phyloP scores from a whole-genome alignment of 768 basidiomycete genomes.

The Mycena galopus region DNA sequence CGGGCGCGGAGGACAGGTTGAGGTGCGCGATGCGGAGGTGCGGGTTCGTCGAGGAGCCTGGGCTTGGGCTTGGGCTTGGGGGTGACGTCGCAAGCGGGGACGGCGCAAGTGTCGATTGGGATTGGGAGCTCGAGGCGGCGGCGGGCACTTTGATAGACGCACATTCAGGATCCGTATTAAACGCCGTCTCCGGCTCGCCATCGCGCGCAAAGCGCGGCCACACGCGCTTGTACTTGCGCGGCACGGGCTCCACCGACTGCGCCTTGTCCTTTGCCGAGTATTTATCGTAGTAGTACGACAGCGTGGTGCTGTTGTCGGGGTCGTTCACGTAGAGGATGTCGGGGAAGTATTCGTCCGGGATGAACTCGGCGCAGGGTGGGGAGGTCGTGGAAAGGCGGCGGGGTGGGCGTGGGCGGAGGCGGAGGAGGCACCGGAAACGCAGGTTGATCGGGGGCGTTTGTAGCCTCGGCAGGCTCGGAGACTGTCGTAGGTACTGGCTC shows the following conservation, averaged over 20 bases:
- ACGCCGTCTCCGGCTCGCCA: constrained; percentile 12
- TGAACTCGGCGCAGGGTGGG: constrained; percentile 34
- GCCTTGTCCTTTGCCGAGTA: too few species aligned
- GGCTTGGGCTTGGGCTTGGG: background rate
- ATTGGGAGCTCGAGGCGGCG: background rate
- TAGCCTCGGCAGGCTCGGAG: background rate
- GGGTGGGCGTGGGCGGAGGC: background rate
- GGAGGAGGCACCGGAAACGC: background rate
- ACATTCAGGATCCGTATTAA: constrained; percentile 12
- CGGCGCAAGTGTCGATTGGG: background rate
- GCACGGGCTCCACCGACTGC: constrained; percentile 19
- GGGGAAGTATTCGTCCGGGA: constrained; percentile 32
- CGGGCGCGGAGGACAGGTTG: constrained; percentile 44
- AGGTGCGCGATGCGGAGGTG: constrained; percentile 47
- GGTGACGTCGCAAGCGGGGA: background rate
- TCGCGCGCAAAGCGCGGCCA: constrained; percentile 32
- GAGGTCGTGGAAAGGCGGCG: constrained; percentile 17
- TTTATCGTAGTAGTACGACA: background rate
- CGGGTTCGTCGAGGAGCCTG: too few species aligned
- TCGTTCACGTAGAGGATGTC: constrained; percentile 37
- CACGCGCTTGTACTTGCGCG: constrained; percentile 32
- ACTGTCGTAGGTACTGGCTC: background rate
- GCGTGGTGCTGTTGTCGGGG: constrained; percentile 10
- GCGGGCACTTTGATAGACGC: constrained; percentile 22
- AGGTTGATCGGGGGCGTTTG: background rate